A percentile compares a stretch with the other conserved stretches of the same genome.
These are phyloP conservation scores for Pichia sp. DNA, from an alignment of 1,139 yeast species.

Conservation along the genomic window DNA sequence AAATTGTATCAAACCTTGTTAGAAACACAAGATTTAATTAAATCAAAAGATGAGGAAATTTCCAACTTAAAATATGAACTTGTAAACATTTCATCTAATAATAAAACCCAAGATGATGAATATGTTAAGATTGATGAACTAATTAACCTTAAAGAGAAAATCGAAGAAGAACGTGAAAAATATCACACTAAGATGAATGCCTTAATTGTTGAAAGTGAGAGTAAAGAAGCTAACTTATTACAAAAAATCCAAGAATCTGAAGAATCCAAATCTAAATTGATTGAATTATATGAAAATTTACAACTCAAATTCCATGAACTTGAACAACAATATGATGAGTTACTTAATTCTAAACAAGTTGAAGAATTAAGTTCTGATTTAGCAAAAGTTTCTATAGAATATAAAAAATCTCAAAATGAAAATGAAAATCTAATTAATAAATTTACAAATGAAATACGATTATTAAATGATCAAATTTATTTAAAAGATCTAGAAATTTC, in stretches of 20 bases:
- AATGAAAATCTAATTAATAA: slow-evolving; percentile 8
- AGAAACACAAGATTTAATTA: slow-evolving; percentile 1
- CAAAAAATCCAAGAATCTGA: slow-evolving; percentile 19
- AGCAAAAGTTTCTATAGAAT: slow-evolving; percentile 21
- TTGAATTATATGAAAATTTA: slow-evolving; percentile 19
- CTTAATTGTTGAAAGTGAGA: slow-evolving; percentile 1
- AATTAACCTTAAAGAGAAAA: slow-evolving; percentile 7
- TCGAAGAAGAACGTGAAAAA: slow-evolving; percentile 10
- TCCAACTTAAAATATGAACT: slow-evolving; percentile 5
- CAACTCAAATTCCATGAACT: slow-evolving; percentile 10
- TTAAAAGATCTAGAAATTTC: slow-evolving; percentile 17
- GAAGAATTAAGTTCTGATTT: slow-evolving; percentile 21
- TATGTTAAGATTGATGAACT: slow-evolving; percentile 9
- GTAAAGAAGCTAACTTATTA: slow-evolving; percentile 15
- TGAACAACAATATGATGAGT: slow-evolving; percentile 1
- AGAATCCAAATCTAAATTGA: slow-evolving; percentile 20
- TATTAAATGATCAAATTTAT: slow-evolving; percentile 17
- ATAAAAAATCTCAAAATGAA: slow-evolving; percentile 19
- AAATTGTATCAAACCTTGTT: slow-evolving; percentile 11
- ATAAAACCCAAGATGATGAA: not conserved
- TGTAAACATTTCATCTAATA: not conserved
- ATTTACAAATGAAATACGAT: slow-evolving; percentile 11
- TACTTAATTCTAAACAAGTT: slow-evolving; percentile 4
- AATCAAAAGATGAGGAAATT: slow-evolving; percentile 8
- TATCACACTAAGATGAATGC: slow-evolving; percentile 4